These are phyloP conservation scores for Radiomyces spectabilis DNA, from an alignment of 192 early-diverging fungal species.

Conservation along the genomic window DNA sequence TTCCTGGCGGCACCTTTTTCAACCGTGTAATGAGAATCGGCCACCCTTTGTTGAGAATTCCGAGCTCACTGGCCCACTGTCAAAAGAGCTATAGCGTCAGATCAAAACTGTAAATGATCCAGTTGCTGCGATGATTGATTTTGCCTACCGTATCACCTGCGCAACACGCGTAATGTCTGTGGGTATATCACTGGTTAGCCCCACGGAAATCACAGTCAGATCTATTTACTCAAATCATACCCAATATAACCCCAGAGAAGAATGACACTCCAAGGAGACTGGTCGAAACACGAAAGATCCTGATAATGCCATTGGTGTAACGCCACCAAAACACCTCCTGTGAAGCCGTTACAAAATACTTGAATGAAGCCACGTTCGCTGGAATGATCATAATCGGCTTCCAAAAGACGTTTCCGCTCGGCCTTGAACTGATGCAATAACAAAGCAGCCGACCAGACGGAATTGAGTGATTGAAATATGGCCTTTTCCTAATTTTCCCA, in stretches of 20 bases:
- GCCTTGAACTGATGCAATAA: constrained; percentile 38
- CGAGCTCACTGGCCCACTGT: constrained; percentile 86
- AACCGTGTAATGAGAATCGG: constrained; percentile 81
- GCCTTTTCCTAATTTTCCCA: background rate
- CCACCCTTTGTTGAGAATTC: constrained; percentile 63
- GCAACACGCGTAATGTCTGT: constrained; percentile 47
- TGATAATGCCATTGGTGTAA: constrained; percentile 31
- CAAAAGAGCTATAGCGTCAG: background rate
- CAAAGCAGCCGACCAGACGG: background rate
- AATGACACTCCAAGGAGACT: constrained; percentile 18
- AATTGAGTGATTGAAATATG: background rate
- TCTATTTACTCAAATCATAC: constrained; percentile 1
- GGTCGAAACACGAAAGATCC: constrained; percentile 16
- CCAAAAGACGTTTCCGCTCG: constrained; percentile 27
- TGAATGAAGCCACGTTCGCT: constrained; percentile 40
- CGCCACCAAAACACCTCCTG: constrained; percentile 31
- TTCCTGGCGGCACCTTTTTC: constrained; percentile 77
- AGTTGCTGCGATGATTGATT: background rate
- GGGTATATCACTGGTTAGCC: background rate
- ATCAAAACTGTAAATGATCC: background rate
- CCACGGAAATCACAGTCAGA: background rate
- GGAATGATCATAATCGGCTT: constrained; percentile 36
- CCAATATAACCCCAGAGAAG: constrained; percentile 44
- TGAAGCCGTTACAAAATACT: constrained; percentile 44
- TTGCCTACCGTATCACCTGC: constrained; percentile 47